These are phyloP conservation scores for Przewalskia tangutica DNA, from an alignment of 257 asterid species.

Conservation along the genomic window DNA sequence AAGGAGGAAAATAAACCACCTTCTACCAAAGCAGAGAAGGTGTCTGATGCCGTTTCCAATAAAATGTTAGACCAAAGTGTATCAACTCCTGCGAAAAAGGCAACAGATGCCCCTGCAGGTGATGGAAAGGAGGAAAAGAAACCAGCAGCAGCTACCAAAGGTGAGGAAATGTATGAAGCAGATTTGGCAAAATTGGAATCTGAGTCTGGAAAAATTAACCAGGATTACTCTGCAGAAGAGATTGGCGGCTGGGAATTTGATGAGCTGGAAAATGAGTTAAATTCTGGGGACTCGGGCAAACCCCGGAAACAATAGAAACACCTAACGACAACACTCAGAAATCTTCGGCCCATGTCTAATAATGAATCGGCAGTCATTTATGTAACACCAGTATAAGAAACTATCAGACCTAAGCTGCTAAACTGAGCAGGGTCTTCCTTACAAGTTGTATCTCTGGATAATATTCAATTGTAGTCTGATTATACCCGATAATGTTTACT, in stretches of 20 bases:
- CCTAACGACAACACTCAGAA: background rate
- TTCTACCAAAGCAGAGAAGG: conserved; percentile 28
- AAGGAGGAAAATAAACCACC: conserved; percentile 18
- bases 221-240: conserved; percentile 67
- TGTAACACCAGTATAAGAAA: conserved; percentile 1
- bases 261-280: conserved; percentile 81
- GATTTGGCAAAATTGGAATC: conserved; percentile 83
- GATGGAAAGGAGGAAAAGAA: conserved; percentile 21
- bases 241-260: conserved; percentile 95
- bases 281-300: conserved; percentile 33
- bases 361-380: background rate
- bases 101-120: conserved; percentile 19
- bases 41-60: conserved; percentile 25
- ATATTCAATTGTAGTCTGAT: conserved; percentile 26
- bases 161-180: conserved; percentile 45
- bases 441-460: background rate
- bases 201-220: conserved; percentile 65
- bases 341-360: conserved; percentile 9
- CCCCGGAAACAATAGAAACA: conserved; percentile 18
- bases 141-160: conserved; percentile 14
- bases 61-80: conserved; percentile 18
- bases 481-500: background rate
- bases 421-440: conserved; percentile 6
- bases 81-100: conserved; percentile 24
- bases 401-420: conserved; percentile 10